Evolutionary conservation across 2,329 filamentous ascomycete species (phyloP), one percentile per base, ranked within the genome.

Genomic region (Elsinoe perseae): DNA sequence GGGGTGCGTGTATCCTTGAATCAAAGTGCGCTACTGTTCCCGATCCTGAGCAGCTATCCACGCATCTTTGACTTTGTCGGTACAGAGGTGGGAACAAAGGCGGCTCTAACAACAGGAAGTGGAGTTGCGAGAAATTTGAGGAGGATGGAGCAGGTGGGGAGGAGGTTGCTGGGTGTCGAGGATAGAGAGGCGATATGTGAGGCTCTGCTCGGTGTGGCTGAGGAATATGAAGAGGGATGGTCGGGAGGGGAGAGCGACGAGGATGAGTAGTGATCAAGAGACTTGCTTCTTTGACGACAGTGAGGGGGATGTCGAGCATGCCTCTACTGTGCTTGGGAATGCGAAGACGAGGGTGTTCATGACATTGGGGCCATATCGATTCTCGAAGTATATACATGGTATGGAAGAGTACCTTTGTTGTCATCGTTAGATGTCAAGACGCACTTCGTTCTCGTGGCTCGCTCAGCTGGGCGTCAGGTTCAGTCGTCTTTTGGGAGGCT

Each of bases 181-280:
- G 91, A 97, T 65, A 80, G 92, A 40, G 93, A 98, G 71, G 77
- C 77, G 2, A 75, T 97, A n/a, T 81, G 83, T 44, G 93, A 95
- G 66, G 84, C 86, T 10, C 75, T 98, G 36, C 83, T 86, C 21
- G 85, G 87, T 58, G 84, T 97, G 64, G 85, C 86, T 1, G 91
- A 95, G 65, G 87, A 87, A 58, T 97, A 96, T 68, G 84, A 89
- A 63, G 88, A 93, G 59, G 89, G 89, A 1, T 95, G 89, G 87
- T 25, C 20, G 68, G 84, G 89, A 63, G 88, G 92, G 60, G 89
- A 89, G 1, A 95, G 40, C 88, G 87, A 80, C 23, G 53, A 56
- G 28, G 52, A 54, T n/a, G 52, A 54, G 4, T 36, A 36, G 32
- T 36, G 3, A 36, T 42, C 2, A 34, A n/a, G n/a, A n/a, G n/a